Conservation (phyloP, 352 stramenopile genomes). For the Thalassiosira sp. region DNA sequence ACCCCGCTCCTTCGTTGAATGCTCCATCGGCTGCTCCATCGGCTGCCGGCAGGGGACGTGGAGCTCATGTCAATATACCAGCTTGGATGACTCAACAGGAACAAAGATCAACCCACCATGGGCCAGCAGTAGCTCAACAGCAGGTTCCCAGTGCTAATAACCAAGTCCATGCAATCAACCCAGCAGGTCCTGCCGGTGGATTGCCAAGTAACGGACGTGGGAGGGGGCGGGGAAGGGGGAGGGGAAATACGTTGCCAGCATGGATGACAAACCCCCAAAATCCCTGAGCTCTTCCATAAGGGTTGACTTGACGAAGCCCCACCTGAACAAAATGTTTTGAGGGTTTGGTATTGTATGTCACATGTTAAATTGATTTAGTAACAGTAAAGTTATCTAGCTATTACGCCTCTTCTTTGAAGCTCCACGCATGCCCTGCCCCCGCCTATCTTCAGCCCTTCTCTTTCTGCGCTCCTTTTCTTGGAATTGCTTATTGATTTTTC, state of each 20-base stretch:
- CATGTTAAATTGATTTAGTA: background rate
- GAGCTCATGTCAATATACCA: conserved; percentile 20
- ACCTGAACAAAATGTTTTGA: too few relatives aligned
- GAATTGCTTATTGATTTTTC: conserved; percentile 77
- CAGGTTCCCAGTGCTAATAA: too few relatives aligned
- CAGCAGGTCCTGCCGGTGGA: too few relatives aligned
- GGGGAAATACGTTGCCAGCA: too few relatives aligned
- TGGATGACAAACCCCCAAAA: conserved; percentile 36
- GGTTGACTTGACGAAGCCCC: too few relatives aligned
- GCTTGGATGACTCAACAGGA: conserved; percentile 17
- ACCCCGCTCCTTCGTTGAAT: background rate
- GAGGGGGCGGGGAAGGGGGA: too few relatives aligned
- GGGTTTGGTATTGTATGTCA: too few relatives aligned
- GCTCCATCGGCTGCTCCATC: background rate
- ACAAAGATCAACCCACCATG: background rate
- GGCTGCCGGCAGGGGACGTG: background rate
- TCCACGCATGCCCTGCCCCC: conserved; percentile 44
- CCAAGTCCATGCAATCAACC: too few relatives aligned
- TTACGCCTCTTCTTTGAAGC: conserved; percentile 56
- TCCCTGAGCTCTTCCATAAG: conserved; percentile 9
- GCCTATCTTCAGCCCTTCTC: conserved; percentile 66
- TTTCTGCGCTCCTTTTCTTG: conserved; percentile 78
- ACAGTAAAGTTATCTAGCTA: conserved; percentile 8
- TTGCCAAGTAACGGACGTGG: too few relatives aligned
- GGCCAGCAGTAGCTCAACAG: too few relatives aligned